Base-by-base conservation (phyloP, 2,329 filamentous ascomycete species). In the Macrophomina phaseolina region DNA sequence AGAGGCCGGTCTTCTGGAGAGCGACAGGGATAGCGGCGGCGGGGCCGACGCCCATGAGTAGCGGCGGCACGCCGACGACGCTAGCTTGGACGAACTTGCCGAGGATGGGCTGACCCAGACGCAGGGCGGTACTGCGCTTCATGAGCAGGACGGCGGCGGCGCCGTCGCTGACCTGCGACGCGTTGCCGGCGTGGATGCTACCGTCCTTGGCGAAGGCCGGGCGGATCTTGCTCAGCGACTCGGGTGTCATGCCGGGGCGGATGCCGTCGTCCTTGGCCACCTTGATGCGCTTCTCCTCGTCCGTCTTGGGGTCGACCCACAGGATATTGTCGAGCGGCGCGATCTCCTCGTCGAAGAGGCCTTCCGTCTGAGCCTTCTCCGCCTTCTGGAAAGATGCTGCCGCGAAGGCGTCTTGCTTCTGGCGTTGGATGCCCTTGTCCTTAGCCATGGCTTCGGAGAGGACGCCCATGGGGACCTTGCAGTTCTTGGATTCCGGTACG, bases 381-480 rank as follows among this genome's bases (percentile, higher is more conserved):
- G 95, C 95, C 83, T 97, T 98, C 72, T 93, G 90, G 85, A 97
- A 98, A 48, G 93, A 97, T 3, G 85, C 81, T n/a, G 94, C 94
- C 14, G 95, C 95, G 79, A 98, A 99, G n/a, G 88, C 87, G 78
- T 99, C 95, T 81, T 98, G 95, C 63, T 86, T 83, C 11, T 84
- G 81, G 69, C 95, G 90, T 67, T 83, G 75, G 75, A 98, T 87
- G 67, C 86, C 84, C 74, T 90, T 88, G 78, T 93, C 93, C 81
- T 93, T 91, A 72, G 94, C 95, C 94, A 98, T 97, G 75, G 94
- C 81, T 82, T 99, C 95, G 34, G 93, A 97, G 60, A 98, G 85
- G 11, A 93, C 87, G 73, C 94, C 94, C 95, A 98, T 98, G 78
- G 93, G 90, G 3, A 98, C 94, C 83, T 97, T 97, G 89, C 95